Evolutionary conservation across 2,329 filamentous ascomycete genomes (phyloP).

Genomic region (Paraconiothyrium brasiliense): DNA sequence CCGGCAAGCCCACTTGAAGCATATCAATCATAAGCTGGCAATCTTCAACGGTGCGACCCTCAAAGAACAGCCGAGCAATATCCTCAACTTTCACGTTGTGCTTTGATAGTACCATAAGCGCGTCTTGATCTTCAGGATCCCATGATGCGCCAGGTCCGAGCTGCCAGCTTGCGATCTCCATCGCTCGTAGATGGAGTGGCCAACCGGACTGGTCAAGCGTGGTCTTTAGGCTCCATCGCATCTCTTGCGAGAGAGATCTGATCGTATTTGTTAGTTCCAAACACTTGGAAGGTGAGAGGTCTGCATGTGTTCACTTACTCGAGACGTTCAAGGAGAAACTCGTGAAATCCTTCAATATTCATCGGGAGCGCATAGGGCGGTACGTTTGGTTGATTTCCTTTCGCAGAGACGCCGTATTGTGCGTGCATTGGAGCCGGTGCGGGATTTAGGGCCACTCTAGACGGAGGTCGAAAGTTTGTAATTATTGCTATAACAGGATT

Average conservation of each 20-base stretch:
- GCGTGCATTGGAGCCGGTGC: not conserved
- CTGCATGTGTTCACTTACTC: not conserved
- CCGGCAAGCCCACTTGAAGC: not conserved
- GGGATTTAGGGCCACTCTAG: not conserved
- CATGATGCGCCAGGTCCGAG: not conserved
- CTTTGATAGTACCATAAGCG: not conserved
- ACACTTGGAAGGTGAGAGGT: not conserved
- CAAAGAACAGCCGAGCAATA: not conserved
- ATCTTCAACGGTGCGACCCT: conserved; percentile 4
- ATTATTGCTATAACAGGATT: too few relatives aligned
- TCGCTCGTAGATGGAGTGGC: conserved; percentile 1
- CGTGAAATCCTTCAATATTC: not conserved
- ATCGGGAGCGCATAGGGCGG: not conserved
- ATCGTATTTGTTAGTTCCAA: not conserved
- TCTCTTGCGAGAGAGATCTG: conserved; percentile 3
- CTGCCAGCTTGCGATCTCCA: conserved; percentile 1
- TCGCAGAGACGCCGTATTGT: too few relatives aligned
- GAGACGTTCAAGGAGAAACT: not conserved
- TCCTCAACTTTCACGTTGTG: conserved; percentile 2
- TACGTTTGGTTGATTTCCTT: not conserved
- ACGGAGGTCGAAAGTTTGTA: not conserved
- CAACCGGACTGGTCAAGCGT: conserved; percentile 2
- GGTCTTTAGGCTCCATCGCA: not conserved
- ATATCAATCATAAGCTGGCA: not conserved
- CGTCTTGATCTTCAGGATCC: not conserved